Base-by-base conservation (phyloP, 1,284 basidiomycete species). In the Sanghuangporus baumii region DNA sequence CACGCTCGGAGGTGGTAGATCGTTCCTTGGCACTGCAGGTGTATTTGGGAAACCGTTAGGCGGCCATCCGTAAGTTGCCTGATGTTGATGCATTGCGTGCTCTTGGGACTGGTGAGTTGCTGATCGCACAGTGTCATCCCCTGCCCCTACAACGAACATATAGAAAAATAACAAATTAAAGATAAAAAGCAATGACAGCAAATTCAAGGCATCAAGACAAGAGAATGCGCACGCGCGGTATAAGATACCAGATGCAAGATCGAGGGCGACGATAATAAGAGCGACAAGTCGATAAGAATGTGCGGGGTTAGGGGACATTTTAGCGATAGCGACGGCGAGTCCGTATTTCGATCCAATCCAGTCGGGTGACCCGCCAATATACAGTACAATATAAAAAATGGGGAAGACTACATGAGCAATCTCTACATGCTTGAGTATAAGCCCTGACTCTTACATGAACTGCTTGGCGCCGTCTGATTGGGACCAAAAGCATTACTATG, bases 371-470 rank as follows among this genome's bases (percentile, higher is more conserved):
- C 47, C 47, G 47, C 14, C 31, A 36, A 54, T 54, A 54, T n/a
- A 54, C 26, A 34, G 55, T 41, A 46, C 31, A 55, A 47, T 34
- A 61, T 46, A 61, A 51, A 60, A 40, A 52, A 46, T 26, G 48
- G 59, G 50, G 34, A 40, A 43, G 48, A 36, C 37, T 52, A 60
- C 51, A 61, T 61, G 59, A 61, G 59, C 52, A 55, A 36, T 34
- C 18, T 46, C 59, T 61, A 61, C 59, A 61, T 55, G 40, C n/a
- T 6, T n/a, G 59, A 46, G 36, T 55, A 61, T 18, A 14, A 11
- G 43, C 51, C 59, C 59, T n/a, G 41, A 55, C n/a, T 61, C 59
- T 61, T 61, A 61, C 59, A 61, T 61, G 50, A 54, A 26, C 38
- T 41, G 18, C 38, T 23, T 18, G 55, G 9, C 12, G 38, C 12